Evolutionary conservation across 768 basidiomycete genomes (phyloP), one percentile per base, ranked within the genome.

Genomic region (Suillus bovinus): DNA sequence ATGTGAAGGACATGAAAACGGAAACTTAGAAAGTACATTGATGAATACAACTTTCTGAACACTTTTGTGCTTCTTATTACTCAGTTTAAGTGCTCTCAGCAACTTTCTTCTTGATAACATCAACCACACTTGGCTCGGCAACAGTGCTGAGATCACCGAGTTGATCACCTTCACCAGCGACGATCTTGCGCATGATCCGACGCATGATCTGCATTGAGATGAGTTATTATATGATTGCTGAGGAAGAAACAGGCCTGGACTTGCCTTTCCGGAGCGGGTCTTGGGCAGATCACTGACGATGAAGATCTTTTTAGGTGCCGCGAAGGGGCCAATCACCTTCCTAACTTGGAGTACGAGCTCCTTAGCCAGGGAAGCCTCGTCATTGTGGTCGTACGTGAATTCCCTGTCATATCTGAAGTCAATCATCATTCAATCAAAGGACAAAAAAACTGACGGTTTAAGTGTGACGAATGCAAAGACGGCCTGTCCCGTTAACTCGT

Each of bases 321-420:
- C 96, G 76, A 99, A 98, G 3, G 97, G 96, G 5, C 96, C 97
- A 64, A 99, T 99, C 49, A 92, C 91, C 79, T 99, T 99, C 71
- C 97, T 88, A 22, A 98, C 96, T 79, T 98, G 96, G 36, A 98
- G 86, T 33, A 89, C 83, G 63, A 99, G 86, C 78, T 98, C 96
- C 77, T 97, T 98, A 59, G 78, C 66, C 38, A 98, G 84, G 0
- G 76, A 81, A 0, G 81, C 67, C 77, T 97, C 94, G 63, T 96
- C 81, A 49, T 80, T 79, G 3, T 80, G 73, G 72, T 94, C 87
- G 71, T 87, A 89, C 39, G 83, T 77, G 79, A 96, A 98, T 72
- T 97, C 94, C 49, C 89, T 89, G 64, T 41, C 56, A n/a, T 8
- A 3, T 16, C 60, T 53, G 0, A 24, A 29, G 57, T 61, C 31